Evolutionary conservation across 805 yeast genomes (phyloP), one percentile per base, ranked within the genome.

Genomic region (Priceomyces carsonii): DNA sequence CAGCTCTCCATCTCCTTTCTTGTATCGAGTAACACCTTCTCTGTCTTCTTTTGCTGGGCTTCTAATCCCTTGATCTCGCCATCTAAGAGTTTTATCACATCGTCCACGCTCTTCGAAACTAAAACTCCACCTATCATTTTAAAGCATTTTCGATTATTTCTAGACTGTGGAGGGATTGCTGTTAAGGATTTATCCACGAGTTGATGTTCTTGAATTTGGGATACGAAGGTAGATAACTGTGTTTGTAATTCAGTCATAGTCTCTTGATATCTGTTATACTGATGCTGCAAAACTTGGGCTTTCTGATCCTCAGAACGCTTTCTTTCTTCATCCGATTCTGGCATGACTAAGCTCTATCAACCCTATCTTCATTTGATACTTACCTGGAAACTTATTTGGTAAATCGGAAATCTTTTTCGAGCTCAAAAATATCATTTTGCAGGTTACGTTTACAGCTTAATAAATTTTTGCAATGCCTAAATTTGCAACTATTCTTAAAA

Each of bases 61-160:
- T 40, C 45, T 36, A 63, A 49, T 3, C 26, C 42, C 26, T 54
- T 54, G 13, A 53, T 42, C 33, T 57, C 62, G 12, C 39, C 43
- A 28, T 47, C 41, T 31, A 59, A 49, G 13, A 57, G 43, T 39
- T 52, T 47, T 17, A 73, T 61, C 3, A 90, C 93, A 26, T 85
- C 88, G n/a, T 73, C 80, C 4, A 88, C 93, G 3, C 80, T 73
- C 45, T 85, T 82, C 53, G 89, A 95, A 12, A 90, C 85, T 20
- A 91, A 70, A 3, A 90, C 95, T 7, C 96, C 95, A 17, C 96
- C 97, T 20, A 91, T 76, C 96, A 93, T 88, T 51, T 95, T 79
- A 63, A 80, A 89, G 53, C 97, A 88, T 54, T 82, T 80, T 42
- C 99, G 77, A 29, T 73, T 79, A 2, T 48, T 36, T 39, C 71